A percentile compares a stretch with the other conserved stretches of the same genome.
Evolutionary conservation across 768 basidiomycete species (phyloP).

Genomic region (Crucibulum laeve): DNA sequence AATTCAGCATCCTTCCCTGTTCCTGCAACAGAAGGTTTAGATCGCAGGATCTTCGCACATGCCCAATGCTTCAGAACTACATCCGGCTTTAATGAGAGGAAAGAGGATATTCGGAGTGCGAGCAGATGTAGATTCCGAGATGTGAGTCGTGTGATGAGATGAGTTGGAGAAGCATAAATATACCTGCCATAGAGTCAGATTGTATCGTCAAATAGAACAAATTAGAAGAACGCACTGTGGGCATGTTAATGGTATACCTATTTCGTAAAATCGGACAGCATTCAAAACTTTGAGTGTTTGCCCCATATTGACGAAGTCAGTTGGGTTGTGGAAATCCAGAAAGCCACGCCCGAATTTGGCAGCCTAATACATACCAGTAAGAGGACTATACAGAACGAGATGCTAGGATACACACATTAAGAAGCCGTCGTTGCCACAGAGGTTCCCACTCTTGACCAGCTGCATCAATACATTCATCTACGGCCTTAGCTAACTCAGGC

Average conservation of each 20-base stretch:
- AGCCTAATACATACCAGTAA: slow-evolving; percentile 47
- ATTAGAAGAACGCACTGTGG: slow-evolving; percentile 60
- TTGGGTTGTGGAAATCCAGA: slow-evolving; percentile 88
- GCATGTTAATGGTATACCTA: slow-evolving; percentile 91
- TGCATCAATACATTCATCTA: slow-evolving; percentile 90
- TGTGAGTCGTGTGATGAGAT: slow-evolving; percentile 78
- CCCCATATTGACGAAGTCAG: slow-evolving; percentile 90
- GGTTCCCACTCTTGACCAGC: slow-evolving; percentile 92
- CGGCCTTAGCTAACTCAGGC: slow-evolving; percentile 80
- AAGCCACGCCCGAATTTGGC: slow-evolving; percentile 95
- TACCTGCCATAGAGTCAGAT: slow-evolving; percentile 49
- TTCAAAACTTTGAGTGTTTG: slow-evolving; percentile 92
- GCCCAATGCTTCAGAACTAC: slow-evolving; percentile 96
- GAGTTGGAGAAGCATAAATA: slow-evolving; percentile 72
- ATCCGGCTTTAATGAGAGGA: slow-evolving; percentile 79
- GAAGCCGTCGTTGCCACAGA: slow-evolving; percentile 80
- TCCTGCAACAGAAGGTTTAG: slow-evolving; percentile 54
- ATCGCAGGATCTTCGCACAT: slow-evolving; percentile 79
- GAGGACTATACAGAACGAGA: slow-evolving; percentile 2
- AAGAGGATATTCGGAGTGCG: slow-evolving; percentile 85
- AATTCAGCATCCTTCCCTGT: slow-evolving; percentile 51
- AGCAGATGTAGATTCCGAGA: slow-evolving; percentile 88
- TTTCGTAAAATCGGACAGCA: slow-evolving; percentile 85
- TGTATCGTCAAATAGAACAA: slow-evolving; percentile 2
- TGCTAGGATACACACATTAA: slow-evolving; percentile 55